These are phyloP conservation scores for Parafenestella ontariensis DNA, from an alignment of 2,329 filamentous ascomycete genomes.

Conservation along the genomic window DNA sequence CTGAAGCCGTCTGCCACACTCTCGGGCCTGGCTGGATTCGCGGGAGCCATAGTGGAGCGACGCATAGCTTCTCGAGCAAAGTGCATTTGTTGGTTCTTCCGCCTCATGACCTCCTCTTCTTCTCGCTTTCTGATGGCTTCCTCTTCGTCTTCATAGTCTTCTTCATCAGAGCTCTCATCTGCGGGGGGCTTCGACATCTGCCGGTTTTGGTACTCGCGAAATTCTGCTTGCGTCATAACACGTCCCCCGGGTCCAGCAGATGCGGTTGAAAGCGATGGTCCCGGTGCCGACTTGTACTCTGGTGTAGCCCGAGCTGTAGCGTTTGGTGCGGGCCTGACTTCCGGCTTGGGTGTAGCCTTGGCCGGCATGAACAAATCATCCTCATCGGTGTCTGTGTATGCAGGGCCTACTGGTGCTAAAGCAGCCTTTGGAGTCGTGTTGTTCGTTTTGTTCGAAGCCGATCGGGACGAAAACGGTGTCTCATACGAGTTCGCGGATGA, in stretches of 20 bases:
- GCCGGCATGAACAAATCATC: slow-evolving; percentile 41
- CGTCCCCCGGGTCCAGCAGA: slow-evolving; percentile 22
- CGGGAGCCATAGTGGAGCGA: slow-evolving; percentile 42
- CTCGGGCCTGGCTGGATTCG: slow-evolving; percentile 20
- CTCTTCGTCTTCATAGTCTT: slow-evolving; percentile 49
- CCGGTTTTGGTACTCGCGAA: slow-evolving; percentile 38
- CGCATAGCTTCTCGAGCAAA: slow-evolving; percentile 44
- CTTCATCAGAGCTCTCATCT: slow-evolving; percentile 40
- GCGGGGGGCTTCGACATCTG: slow-evolving; percentile 32
- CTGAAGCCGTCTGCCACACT: slow-evolving; percentile 25
- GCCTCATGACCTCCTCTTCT: slow-evolving; percentile 41
- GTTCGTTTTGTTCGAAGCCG: slow-evolving; percentile 36
- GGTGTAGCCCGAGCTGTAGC: slow-evolving; percentile 12
- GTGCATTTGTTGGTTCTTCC: slow-evolving; percentile 44
- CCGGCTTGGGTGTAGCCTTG: slow-evolving; percentile 16
- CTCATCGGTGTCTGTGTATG: slow-evolving; percentile 31
- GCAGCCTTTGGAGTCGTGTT: slow-evolving; percentile 40
- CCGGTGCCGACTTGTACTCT: slow-evolving; percentile 17
- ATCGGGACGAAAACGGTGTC: slow-evolving; percentile 43
- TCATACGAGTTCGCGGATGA: slow-evolving; percentile 43
- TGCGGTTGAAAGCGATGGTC: slow-evolving; percentile 11
- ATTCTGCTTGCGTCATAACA: slow-evolving; percentile 46
- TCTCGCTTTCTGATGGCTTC: slow-evolving; percentile 43
- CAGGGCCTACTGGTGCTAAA: slow-evolving; percentile 22
- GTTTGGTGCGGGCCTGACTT: slow-evolving; percentile 8